These are phyloP conservation scores for Alloteropsis semialata DNA, from an alignment of 176 grass and related monocot genomes.

Conservation along the genomic window DNA sequence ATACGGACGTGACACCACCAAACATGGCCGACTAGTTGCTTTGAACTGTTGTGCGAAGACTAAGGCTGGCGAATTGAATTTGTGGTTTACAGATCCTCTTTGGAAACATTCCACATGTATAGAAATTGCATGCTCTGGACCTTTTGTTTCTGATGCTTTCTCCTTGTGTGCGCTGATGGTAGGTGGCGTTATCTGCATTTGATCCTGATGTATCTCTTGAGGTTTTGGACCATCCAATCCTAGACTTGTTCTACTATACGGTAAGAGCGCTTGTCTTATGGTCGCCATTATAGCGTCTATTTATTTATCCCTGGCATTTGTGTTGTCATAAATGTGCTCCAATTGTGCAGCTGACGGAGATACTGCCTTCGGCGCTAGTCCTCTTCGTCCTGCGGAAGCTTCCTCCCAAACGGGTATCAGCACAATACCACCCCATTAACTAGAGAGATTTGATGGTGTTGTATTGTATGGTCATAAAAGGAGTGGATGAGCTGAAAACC, in stretches of 20 bases:
- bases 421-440: slow-evolving; percentile 85
- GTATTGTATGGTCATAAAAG: slow-evolving; percentile 3
- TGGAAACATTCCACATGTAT: neutral
- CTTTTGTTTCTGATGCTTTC: neutral
- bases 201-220: slow-evolving; percentile 68
- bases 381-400: slow-evolving; percentile 94
- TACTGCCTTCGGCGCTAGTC: slow-evolving; percentile 89
- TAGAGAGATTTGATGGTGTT: slow-evolving; percentile 33
- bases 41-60: slow-evolving; percentile 7
- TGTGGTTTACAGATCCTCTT: neutral
- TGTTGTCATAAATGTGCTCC: slow-evolving; percentile 16
- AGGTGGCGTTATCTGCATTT: slow-evolving; percentile 81
- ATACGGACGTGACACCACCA: neutral
- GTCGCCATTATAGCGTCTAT: neutral
- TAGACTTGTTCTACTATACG: slow-evolving; percentile 87
- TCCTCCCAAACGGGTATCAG: slow-evolving; percentile 80
- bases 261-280: slow-evolving; percentile 33
- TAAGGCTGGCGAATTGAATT: neutral
- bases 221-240: slow-evolving; percentile 88
- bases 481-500: slow-evolving; percentile 1
- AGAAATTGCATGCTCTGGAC: neutral
- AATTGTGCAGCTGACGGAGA: slow-evolving; percentile 69
- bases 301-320: neutral
- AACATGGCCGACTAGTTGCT: slow-evolving; percentile 2
- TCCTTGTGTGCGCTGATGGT: slow-evolving; percentile 8